Percentiles rank a stretch among this genome's conserved stretches.
Conservation (phyloP, 1,284 basidiomycete genomes). For the Apiotrichum laibachii region DNA sequence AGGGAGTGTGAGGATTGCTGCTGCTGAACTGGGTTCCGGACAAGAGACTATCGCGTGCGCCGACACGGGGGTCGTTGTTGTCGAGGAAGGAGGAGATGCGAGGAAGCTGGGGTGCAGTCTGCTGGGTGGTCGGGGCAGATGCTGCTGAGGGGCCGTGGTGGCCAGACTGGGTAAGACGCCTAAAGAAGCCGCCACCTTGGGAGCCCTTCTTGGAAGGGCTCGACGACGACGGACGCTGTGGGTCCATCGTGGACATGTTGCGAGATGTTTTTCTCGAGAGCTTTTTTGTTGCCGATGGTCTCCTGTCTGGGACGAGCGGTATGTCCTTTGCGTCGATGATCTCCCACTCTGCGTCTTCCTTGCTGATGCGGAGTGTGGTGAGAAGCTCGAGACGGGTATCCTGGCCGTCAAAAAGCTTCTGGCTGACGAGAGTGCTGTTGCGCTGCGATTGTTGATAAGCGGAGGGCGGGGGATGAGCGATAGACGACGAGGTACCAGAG, state of each 20-base stretch:
- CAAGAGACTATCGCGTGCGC: neutral
- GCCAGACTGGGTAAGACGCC: conserved; percentile 11
- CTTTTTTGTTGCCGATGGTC: neutral
- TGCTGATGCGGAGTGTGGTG: conserved; percentile 8
- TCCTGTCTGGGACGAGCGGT: neutral
- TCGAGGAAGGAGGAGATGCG: conserved; percentile 9
- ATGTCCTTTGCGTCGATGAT: conserved; percentile 8
- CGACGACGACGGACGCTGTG: neutral
- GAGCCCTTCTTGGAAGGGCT: conserved; percentile 13
- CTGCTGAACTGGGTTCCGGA: conserved; percentile 7
- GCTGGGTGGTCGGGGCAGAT: conserved; percentile 1
- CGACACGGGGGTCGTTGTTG: neutral
- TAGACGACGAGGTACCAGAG: neutral
- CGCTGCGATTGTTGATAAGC: conserved; percentile 3
- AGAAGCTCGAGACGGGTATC: conserved; percentile 17
- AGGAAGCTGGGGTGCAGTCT: conserved; percentile 14
- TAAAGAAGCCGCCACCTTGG: conserved; percentile 10
- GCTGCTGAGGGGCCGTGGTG: neutral
- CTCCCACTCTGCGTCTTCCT: conserved; percentile 22
- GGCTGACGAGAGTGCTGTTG: neutral
- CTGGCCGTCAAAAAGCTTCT: conserved; percentile 15
- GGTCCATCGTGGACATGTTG: conserved; percentile 15
- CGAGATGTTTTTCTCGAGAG: neutral
- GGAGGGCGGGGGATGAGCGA: neutral
- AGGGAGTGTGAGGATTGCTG: neutral